Evolutionary conservation across 2,329 filamentous ascomycete genomes (phyloP), one percentile per base, ranked within the genome.

Genomic region (Exophiala sp.): DNA sequence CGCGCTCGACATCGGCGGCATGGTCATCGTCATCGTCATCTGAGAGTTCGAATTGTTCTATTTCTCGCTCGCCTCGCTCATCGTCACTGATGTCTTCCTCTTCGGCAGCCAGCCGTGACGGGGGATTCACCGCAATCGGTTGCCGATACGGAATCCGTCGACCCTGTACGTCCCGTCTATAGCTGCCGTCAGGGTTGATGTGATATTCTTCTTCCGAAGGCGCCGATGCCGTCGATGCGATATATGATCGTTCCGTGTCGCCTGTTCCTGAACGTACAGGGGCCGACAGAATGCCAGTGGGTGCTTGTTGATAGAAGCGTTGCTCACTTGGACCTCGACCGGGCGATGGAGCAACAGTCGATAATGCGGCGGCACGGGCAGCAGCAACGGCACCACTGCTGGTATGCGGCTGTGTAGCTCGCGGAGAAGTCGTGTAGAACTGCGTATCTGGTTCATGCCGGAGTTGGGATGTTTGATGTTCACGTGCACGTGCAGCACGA

Each of bases 201-300:
- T 79, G 76, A 67, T 86, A 89, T 66, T 89, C 85, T 66, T 85
- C 85, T 61, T 81, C 83, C 55, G 76, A 77, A 58, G 74, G 75
- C 65, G 86, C 49, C 61, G 80, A 83, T 54, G 74, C 75, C 49
- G 66, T 66, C 14, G 65, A 64, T 13, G 69, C 68, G 27, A 76
- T 74, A 57, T 74, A 78, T 16, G 52, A 56, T 10, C 34, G 52
- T 7, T 55, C 42, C 7, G 48, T 53, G 29, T 42, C 56, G 13
- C 48, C 56, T 8, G 58, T 58, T 24, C 46, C 57, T 43, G 45
- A 42, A 29, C 53, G 45, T 27, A 53, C 38, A 6, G 55, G 50
- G 7, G 52, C 39, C 2, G 55, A 46, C 19, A 53, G n/a, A 6
- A 24, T 39, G 27, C 52, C 50, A 11, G 42, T 41, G 32, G 52